Evolutionary conservation across 164 flowering plant species (phyloP).

Genomic region (Houttuynia cordata): DNA sequence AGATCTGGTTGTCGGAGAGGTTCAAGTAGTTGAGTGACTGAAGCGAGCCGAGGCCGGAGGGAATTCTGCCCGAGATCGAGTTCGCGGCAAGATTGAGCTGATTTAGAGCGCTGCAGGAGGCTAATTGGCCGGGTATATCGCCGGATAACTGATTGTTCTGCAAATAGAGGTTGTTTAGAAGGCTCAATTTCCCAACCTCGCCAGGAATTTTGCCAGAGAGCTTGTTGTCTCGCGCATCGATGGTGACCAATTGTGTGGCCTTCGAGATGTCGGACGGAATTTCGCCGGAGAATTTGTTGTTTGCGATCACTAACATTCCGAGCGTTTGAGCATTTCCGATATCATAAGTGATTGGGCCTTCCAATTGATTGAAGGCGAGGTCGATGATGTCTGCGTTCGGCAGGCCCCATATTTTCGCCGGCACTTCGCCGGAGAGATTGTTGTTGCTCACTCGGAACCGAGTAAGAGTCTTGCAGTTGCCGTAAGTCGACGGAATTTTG

Average conservation of each 20-base stretch:
- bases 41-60: constrained; percentile 39
- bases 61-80: constrained; percentile 45
- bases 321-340: constrained; percentile 40
- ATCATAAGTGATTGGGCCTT: constrained; percentile 48
- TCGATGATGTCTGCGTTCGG: constrained; percentile 48
- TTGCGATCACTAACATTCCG: constrained; percentile 14
- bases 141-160: constrained; percentile 45
- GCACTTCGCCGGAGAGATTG: constrained; percentile 57
- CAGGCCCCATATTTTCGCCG: constrained; percentile 69
- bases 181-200: constrained; percentile 35
- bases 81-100: constrained; percentile 48
- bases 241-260: constrained; percentile 22
- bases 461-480: constrained; percentile 33
- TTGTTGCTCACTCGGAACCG: constrained; percentile 67
- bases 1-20: constrained; percentile 52
- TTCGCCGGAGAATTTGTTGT: constrained; percentile 47
- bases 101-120: constrained; percentile 35
- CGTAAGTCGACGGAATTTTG: constrained; percentile 56
- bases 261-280: constrained; percentile 48
- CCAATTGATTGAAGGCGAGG: constrained; percentile 35
- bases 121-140: constrained; percentile 37
- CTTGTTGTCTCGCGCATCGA: constrained; percentile 42
- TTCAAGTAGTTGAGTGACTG: constrained; percentile 45
- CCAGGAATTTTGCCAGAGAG: constrained; percentile 53
- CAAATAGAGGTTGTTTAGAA: constrained; percentile 25